Base-by-base conservation (phyloP, 768 basidiomycete species). In the Pholiota molesta region DNA sequence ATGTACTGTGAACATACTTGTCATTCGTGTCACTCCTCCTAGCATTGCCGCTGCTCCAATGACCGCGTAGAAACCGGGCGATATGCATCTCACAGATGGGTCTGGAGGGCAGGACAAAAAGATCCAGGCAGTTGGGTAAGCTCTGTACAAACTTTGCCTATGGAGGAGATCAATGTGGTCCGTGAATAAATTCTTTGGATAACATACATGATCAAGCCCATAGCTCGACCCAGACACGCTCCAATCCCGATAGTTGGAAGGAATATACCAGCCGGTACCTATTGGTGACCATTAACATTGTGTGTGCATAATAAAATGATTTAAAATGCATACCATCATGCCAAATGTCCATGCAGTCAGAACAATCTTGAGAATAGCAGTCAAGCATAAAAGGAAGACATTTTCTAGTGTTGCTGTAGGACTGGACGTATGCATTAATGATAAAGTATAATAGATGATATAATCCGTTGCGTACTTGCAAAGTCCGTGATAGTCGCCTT, bases 331-430 rank as follows among this genome's bases (percentile, higher is more conserved):
- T 65, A 88, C 89, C 86, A 86, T 88, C 86, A 90, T 89, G 21
- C 90, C 90, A 70, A 91, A 91, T 7, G 89, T 90, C 88, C 89
- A 91, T 7, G 88, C 84, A 29, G 90, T 91, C 21, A 91, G 72
- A 1, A 78, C 74, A 26, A 90, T 69, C 68, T 91, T 91, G 57
- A 86, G 75, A 2, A 77, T 71, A 1, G 88, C 87, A 0, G 89
- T 89, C 14, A 90, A 72, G 28, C 86, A 71, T 5, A 91, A 77
- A 8, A 91, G 74, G 66, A 90, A 89, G 16, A 89, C 81, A 65
- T 89, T 91, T 65, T 88, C 83, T 77, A 84, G 81, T 63, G 83
- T 81, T 8, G 89, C 88, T 5, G 81, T 85, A 2, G 87, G 85
- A 69, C 90, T 91, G 52, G 53, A 35, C 39, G 21, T 39, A 51